Evolutionary conservation across 768 basidiomycete genomes (phyloP).

Genomic region (Phaeotremella fagi): DNA sequence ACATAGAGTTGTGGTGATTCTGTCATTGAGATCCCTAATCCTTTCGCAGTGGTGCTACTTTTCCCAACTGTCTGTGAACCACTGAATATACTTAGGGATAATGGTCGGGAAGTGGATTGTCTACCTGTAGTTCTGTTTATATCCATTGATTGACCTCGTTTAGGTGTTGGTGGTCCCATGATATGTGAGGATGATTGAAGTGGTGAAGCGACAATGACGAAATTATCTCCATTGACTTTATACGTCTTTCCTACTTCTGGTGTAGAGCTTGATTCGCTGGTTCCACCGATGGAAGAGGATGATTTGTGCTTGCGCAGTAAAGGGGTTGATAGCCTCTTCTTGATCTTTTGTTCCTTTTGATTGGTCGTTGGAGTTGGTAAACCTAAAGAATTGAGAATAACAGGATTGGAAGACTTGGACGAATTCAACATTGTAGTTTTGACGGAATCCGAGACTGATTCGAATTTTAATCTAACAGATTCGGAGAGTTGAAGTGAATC

Average conservation of each 20-base stretch:
- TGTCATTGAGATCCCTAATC: slow-evolving; percentile 26
- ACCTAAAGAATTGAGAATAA: slow-evolving; percentile 35
- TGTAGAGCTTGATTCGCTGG: slow-evolving; percentile 17
- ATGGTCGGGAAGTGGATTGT: slow-evolving; percentile 15
- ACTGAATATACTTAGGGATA: slow-evolving; percentile 25
- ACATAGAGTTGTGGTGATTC: slow-evolving; percentile 37
- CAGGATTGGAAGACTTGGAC: slow-evolving; percentile 25
- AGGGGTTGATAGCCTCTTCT: slow-evolving; percentile 34
- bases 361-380: slow-evolving; percentile 21
- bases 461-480: slow-evolving; percentile 40
- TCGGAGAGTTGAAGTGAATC: slow-evolving; percentile 42
- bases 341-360: slow-evolving; percentile 26
- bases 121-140: slow-evolving; percentile 1
- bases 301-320: slow-evolving; percentile 38
- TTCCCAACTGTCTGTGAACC: slow-evolving; percentile 16
- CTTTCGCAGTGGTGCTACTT: slow-evolving; percentile 18
- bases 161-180: neutral
- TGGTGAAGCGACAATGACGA: slow-evolving; percentile 39
- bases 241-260: slow-evolving; percentile 39
- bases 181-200: neutral
- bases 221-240: slow-evolving; percentile 31
- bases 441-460: slow-evolving; percentile 31
- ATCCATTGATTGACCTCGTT: slow-evolving; percentile 8
- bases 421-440: slow-evolving; percentile 34
- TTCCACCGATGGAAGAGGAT: slow-evolving; percentile 19